phyloP scores from a whole-genome alignment of 1,139 yeast species.

The Diutina neorugosa region DNA sequence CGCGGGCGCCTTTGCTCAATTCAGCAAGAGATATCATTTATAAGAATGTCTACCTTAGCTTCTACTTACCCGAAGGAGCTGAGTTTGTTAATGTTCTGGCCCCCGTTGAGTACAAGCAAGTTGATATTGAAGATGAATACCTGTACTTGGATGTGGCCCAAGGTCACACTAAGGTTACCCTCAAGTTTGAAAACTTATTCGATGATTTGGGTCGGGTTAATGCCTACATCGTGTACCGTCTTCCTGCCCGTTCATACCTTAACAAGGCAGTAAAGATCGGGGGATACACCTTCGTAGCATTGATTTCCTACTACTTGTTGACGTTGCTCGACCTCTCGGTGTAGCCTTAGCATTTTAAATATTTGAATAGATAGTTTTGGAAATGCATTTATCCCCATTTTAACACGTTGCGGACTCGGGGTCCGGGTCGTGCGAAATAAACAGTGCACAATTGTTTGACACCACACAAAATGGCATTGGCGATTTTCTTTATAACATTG shows the following conservation, averaged over 20 bases:
- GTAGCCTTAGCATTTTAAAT: neutral
- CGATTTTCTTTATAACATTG: neutral
- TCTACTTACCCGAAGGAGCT: constrained; percentile 87
- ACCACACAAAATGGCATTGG: neutral
- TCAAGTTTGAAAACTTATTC: constrained; percentile 49
- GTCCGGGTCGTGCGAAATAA: neutral
- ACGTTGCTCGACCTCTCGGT: neutral
- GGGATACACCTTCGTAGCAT: constrained; percentile 48
- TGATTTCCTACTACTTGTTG: constrained; percentile 17
- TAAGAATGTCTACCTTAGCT: constrained; percentile 44
- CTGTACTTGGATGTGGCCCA: constrained; percentile 65
- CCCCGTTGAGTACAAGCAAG: constrained; percentile 34
- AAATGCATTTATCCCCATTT: too few species aligned
- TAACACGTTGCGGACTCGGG: too few species aligned
- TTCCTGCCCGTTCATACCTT: constrained; percentile 38
- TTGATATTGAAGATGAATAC: constrained; percentile 30
- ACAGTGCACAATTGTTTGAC: neutral
- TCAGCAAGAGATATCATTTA: constrained; percentile 63
- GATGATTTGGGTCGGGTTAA: constrained; percentile 56
- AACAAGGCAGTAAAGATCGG: constrained; percentile 61
- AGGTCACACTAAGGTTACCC: constrained; percentile 73
- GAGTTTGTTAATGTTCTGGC: constrained; percentile 45
- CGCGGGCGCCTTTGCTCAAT: constrained; percentile 61
- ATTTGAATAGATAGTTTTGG: too few species aligned
- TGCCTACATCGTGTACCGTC: constrained; percentile 51